Evolutionary conservation across 805 yeast species (phyloP), one percentile per base, ranked within the genome.

Genomic region (Candida sithepensis): DNA sequence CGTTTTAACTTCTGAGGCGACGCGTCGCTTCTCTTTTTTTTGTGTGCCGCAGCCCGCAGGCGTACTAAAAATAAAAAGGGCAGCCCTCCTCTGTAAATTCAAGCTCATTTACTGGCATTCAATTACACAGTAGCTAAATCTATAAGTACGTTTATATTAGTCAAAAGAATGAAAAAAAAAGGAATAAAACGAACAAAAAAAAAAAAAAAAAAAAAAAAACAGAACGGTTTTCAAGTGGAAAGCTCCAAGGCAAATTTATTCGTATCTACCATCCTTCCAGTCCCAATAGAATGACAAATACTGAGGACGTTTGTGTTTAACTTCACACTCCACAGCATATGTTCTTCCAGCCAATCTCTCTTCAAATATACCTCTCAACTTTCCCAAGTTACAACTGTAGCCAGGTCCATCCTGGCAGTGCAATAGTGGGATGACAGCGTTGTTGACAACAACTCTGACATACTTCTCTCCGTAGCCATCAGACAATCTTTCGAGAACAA

Each of bases 401-500:
- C 84, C 83, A 4, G 85, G 85, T 3, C 85, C 85, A 39, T 66
- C 60, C 38, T 70, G 66, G 59, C 84, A 78, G 28, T 58, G 52
- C 19, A 70, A 70, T 19, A 76, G 55, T 22, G 84, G 83, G 40
- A 76, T 63, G 28, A 79, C 82, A 1, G 81, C 81, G 48, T 79
- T 84, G 55, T 79, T 79, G 22, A 78, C 57, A 10, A 77, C 63
- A 24, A 70, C 65, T 59, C 84, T 72, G 14, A 79, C 78, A 56
- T 65, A 80, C 16, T 55, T 52, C 4, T 63, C 61, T 8, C 51
- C 49, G 7, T 18, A 20, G 21, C 20, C 36, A 12, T 49, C 46
- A 5, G 59, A 59, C 47, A 77, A 61, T 52, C 79, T 69, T 64
- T 81, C 85, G 22, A 77, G 58, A 28, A 76, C 66, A 18, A 78